phyloP scores from a whole-genome alignment of 768 basidiomycete genomes.

The Gautieria morchelliformis region DNA sequence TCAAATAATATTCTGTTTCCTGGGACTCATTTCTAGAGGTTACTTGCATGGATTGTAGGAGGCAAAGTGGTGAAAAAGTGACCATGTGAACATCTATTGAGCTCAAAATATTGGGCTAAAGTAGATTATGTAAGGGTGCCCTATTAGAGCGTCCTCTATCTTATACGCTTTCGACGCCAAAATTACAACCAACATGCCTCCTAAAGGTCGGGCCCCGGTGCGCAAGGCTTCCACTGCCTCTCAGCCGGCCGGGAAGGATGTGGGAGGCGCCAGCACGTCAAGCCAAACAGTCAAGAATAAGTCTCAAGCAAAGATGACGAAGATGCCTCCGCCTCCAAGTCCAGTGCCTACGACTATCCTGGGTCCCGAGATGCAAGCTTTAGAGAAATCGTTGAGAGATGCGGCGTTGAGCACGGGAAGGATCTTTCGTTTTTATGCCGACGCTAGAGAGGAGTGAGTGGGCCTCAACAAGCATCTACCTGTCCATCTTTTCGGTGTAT shows the following conservation, averaged over 20 bases:
- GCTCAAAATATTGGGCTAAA: no score
- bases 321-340: conserved; percentile 40
- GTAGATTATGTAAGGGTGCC: no score
- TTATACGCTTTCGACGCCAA: neutral
- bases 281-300: conserved; percentile 23
- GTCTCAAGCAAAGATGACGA: conserved; percentile 10
- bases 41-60: no score
- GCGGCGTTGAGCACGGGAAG: conserved; percentile 64
- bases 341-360: conserved; percentile 32
- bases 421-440: conserved; percentile 59
- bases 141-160: no score
- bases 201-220: conserved; percentile 26
- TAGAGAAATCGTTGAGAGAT: conserved; percentile 52
- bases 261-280: conserved; percentile 8
- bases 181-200: conserved; percentile 32
- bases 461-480: neutral
- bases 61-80: no score
- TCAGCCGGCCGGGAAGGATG: conserved; percentile 14
- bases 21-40: no score
- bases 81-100: no score
- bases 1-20: no score
- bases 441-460: conserved; percentile 54
- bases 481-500: neutral
- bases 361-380: conserved; percentile 54
- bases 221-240: conserved; percentile 21